Evolutionary conservation across 257 asterid genomes (phyloP), one percentile per base, ranked within the genome.

Genomic region (Nicotiana otophora): DNA sequence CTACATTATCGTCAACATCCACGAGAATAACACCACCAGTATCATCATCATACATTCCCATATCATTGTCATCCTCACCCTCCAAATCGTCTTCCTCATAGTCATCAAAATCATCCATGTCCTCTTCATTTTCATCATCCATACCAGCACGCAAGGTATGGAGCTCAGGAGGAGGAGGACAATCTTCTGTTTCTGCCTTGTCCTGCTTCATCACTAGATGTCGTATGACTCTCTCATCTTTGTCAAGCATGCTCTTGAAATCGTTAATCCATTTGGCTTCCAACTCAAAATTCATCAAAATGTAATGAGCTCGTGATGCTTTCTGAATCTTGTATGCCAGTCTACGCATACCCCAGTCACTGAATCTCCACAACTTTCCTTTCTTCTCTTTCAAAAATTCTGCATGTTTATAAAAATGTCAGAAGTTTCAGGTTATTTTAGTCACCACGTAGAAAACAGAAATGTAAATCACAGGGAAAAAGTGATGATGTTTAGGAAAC

Each of bases 281-380:
- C 42, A 94, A n/a, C 89, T 94, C 98, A 15, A 96, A 96, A 86
- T 96, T 94, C 95, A 90, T 90, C 65, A 96, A 83, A 76, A 96
- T 90, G 75, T 96, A 96, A 83, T 96, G 98, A n/a, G 98, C 99
- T 12, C 88, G 89, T 82, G 86, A 90, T 4, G 99, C 97, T 83
- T 96, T 96, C 69, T 89, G 90, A 78, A 96, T 96, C 92, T 84
- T 88, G 95, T 96, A 96, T 1, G 98, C 98, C 81, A 96, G 87
- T 88, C 95, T 89, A 46, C 99, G 97, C 92, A 94, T 86, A 77
- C 99, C 99, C 99, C 99, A 96, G 87, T 96, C 97, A 16, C 93
- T 92, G 88, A 94, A 91, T 90, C 98, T 94, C 98, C 98, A 94
- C 67, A 94, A 36, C 90, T 84, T 94, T 7, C 98, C 99, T 90